Conservation (phyloP, 164 flowering plant genomes). For the Vitis rupestris region DNA sequence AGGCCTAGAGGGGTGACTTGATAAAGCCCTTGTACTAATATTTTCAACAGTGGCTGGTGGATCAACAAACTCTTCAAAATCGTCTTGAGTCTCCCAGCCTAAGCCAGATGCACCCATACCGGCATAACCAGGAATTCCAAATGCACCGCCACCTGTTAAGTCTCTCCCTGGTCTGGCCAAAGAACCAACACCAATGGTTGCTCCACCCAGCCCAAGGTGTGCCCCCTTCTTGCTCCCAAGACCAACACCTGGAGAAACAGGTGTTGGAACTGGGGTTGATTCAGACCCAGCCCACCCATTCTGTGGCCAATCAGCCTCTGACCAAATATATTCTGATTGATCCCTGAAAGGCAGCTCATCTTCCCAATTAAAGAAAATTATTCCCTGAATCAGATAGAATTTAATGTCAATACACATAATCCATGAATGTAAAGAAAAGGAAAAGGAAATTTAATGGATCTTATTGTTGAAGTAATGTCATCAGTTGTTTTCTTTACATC, state of each 20-base stretch:
- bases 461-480: not conserved
- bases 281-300: constrained; percentile 85
- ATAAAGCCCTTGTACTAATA: constrained; percentile 73
- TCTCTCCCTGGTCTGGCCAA: constrained; percentile 58
- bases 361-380: constrained; percentile 63
- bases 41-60: constrained; percentile 76
- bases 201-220: constrained; percentile 87
- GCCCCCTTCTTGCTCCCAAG: constrained; percentile 68
- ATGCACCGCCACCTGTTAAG: constrained; percentile 68
- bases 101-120: constrained; percentile 75
- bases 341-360: constrained; percentile 31
- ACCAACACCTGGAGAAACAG: constrained; percentile 77
- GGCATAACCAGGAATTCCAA: constrained; percentile 81
- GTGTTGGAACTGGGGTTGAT: constrained; percentile 79
- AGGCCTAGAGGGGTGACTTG: constrained; percentile 88
- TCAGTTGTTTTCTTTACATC: not conserved
- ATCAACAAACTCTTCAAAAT: constrained; percentile 78
- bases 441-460: not conserved
- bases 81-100: constrained; percentile 83
- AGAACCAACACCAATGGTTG: constrained; percentile 62
- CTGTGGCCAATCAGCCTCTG: constrained; percentile 90
- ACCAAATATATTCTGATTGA: constrained; percentile 66
- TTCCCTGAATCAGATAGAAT: constrained; percentile 56
- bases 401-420: not conserved
- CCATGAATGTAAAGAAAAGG: not conserved